Base-by-base conservation (phyloP, 179 eudicot genomes). In the Silene noctiflora region DNA sequence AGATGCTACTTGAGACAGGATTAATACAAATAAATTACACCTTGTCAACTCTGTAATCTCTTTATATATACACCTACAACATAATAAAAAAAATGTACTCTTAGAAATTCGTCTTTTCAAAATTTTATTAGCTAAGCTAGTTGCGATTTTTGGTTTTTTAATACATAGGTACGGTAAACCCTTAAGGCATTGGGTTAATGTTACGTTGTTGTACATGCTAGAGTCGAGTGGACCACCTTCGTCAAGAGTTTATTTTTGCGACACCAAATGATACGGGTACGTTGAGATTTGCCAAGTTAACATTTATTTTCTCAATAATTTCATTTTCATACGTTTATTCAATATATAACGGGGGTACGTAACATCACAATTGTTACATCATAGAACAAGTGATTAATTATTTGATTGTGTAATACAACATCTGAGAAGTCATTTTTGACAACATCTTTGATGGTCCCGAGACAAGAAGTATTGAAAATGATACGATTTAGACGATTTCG, bases 31-130 rank as follows among this genome's bases (percentile, higher is more conserved):
- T 27, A 68, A 77, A 64, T 46, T 33, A 48, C 77, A 48, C 39
- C 33, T 77, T 65, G 42, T 77, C 60, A 17, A 31, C 78, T 46
- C 35, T 35, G 39, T 39, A 24, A 46, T 11, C 66, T 64, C 9
- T 73, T 44, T 69, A 72, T 76, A 35, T 77, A 0, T 59, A 81
- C 67, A 73, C 81, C 84, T 81, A 51, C 64, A 69, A 56, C 44
- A 66, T 56, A 35, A 27, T 24, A 17, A 35, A 64, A 67, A 7
- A 35, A 58, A 72, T 65, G 48, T 62, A 70, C 9, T 29, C 44
- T 75, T 69, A 22, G 3, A 61, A 42, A 42, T 42, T 42, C 48
- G 3, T 42, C 13, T 9, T 10, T 42, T 42, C 48, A 42, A 10
- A 39, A 42, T 1, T 42, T 42, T 42, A 42, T 42, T 42, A 42